Percentiles rank a stretch among this genome's conserved stretches.
Evolutionary conservation across 257 asterid species (phyloP).

Genomic region (Oldenlandia corymbosa): DNA sequence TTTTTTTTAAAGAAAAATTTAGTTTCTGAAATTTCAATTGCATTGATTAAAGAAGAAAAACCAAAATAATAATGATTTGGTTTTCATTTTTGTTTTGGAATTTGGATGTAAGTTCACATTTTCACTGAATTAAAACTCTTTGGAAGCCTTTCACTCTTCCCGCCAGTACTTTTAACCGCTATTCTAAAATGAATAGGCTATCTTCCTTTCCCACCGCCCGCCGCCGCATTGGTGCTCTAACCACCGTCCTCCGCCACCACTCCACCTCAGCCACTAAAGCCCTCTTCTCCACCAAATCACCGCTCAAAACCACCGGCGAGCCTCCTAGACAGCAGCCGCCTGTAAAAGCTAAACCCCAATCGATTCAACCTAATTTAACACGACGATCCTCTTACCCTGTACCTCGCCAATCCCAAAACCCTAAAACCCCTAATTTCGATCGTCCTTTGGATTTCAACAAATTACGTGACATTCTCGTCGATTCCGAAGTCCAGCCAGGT

Average conservation of each 20-base stretch:
- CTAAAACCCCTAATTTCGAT: constrained; percentile 23
- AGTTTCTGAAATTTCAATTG: too few relatives aligned
- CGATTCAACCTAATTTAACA: background rate
- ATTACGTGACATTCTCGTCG: constrained; percentile 38
- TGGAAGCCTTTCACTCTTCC: too few relatives aligned
- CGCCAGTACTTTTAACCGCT: too few relatives aligned
- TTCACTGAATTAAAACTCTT: too few relatives aligned
- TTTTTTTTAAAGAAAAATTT: too few relatives aligned
- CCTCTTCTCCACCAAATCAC: constrained; percentile 30
- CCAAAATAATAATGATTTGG: too few relatives aligned
- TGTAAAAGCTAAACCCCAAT: constrained; percentile 18
- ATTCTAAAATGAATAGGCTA: too few relatives aligned
- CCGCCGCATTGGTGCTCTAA: constrained; percentile 29
- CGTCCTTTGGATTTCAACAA: constrained; percentile 28
- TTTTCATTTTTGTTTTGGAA: too few relatives aligned
- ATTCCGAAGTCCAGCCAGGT: constrained; percentile 42
- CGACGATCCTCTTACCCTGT: constrained; percentile 15
- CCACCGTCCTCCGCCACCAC: constrained; percentile 21
- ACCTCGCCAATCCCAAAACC: constrained; percentile 27
- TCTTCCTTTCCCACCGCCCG: constrained; percentile 10
- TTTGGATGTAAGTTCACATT: too few relatives aligned
- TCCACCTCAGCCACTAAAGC: constrained; percentile 17
- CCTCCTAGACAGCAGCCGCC: constrained; percentile 15
- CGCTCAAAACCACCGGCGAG: constrained; percentile 32
- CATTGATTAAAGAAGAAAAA: too few relatives aligned